These are phyloP conservation scores for Sutorius eximius DNA, from an alignment of 1,284 basidiomycete species.

Conservation along the genomic window DNA sequence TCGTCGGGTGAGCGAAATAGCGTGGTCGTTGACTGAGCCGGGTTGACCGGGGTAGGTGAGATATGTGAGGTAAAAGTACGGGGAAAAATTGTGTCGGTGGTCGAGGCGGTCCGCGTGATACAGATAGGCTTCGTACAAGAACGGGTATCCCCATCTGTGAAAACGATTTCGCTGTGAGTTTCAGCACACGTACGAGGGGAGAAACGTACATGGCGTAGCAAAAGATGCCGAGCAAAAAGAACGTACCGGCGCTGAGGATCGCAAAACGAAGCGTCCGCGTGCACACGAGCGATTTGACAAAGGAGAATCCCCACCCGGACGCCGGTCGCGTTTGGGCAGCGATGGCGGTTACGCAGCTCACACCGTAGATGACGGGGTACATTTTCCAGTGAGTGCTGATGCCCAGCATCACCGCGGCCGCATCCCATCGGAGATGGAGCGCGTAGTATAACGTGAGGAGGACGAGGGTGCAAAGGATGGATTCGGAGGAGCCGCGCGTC, in stretches of 20 bases:
- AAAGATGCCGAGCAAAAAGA: conserved; percentile 59
- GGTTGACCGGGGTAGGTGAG: conserved; percentile 59
- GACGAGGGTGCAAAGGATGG: conserved; percentile 80
- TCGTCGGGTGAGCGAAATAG: conserved; percentile 46
- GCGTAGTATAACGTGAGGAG: conserved; percentile 69
- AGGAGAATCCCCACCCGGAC: conserved; percentile 30
- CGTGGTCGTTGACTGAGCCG: conserved; percentile 29
- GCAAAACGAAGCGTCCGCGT: conserved; percentile 66
- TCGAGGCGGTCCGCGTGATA: conserved; percentile 92
- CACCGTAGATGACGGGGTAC: conserved; percentile 90
- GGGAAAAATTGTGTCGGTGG: conserved; percentile 97
- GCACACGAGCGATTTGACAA: conserved; percentile 50
- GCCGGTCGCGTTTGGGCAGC: conserved; percentile 32
- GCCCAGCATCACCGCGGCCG: conserved; percentile 73
- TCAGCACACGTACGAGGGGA: background rate
- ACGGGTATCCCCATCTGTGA: conserved; percentile 88
- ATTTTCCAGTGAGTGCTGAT: conserved; percentile 92
- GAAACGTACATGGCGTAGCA: conserved; percentile 78
- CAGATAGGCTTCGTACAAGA: conserved; percentile 89
- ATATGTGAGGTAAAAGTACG: conserved; percentile 95
- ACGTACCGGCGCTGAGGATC: conserved; percentile 65
- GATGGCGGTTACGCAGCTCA: conserved; percentile 72
- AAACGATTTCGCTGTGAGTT: background rate
- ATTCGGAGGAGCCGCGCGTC: conserved; percentile 94
- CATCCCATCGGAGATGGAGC: conserved; percentile 53